phyloP scores from a whole-genome alignment of 1,284 basidiomycete species.

The Hemileia vastatrix region DNA sequence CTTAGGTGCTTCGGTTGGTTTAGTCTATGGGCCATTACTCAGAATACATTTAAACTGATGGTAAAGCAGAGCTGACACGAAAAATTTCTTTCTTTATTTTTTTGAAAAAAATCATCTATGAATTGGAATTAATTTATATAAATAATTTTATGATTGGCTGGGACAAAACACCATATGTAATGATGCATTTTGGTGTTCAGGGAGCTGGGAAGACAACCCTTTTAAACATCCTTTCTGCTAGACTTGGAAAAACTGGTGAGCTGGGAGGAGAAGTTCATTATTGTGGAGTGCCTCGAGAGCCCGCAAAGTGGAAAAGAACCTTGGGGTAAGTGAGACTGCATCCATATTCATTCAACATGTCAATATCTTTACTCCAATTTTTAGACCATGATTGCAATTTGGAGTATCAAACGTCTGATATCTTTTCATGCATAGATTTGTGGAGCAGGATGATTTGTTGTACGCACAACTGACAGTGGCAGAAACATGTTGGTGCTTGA shows the following conservation, averaged over 20 bases:
- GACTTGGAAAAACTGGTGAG: conserved; percentile 27
- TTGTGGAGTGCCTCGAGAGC: conserved; percentile 28
- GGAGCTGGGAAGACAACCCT: conserved; percentile 27
- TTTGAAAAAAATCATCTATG: no score
- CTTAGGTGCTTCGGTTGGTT: neutral
- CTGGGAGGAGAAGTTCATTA: conserved; percentile 29
- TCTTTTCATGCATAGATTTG: conserved; percentile 8
- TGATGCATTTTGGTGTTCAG: neutral
- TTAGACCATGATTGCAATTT: no score
- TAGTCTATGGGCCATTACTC: no score
- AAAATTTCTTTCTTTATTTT: no score
- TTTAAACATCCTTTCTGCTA: conserved; percentile 19
- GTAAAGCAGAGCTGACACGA: no score
- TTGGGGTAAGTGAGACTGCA: neutral
- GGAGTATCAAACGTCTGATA: neutral
- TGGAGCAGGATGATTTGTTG: conserved; percentile 23
- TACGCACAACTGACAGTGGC: conserved; percentile 15
- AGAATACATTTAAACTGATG: no score
- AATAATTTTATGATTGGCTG: neutral
- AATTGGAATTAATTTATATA: neutral
- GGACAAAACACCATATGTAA: neutral
- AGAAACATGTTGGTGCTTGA: conserved; percentile 17
- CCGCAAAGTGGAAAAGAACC: conserved; percentile 31
- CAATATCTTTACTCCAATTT: no score
- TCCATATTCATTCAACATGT: neutral